These are phyloP conservation scores for Orbilia ellipsospora DNA, from an alignment of 2,329 filamentous ascomycete genomes.

Conservation along the genomic window DNA sequence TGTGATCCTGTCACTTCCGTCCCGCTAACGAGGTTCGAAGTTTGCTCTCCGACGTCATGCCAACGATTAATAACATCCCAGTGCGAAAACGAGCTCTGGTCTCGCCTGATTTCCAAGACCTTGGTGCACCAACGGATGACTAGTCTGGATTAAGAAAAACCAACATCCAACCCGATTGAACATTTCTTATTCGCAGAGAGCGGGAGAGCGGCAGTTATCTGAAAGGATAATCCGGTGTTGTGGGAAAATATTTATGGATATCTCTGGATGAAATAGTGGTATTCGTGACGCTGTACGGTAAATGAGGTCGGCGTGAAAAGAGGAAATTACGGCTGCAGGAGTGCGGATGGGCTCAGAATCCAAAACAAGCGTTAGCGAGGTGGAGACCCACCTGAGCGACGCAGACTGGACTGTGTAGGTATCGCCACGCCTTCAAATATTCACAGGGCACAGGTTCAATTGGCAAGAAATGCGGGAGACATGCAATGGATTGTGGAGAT, in stretches of 20 bases:
- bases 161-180: not conserved
- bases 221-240: not conserved
- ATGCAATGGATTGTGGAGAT: constrained; percentile 13
- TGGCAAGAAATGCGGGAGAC: constrained; percentile 17
- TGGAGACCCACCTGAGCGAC: constrained; percentile 37
- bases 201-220: constrained; percentile 1
- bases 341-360: constrained; percentile 50
- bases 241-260: too few species aligned
- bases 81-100: constrained; percentile 10
- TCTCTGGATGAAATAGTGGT: not conserved
- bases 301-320: constrained; percentile 47
- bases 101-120: constrained; percentile 20
- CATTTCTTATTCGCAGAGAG: not conserved
- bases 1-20: constrained; percentile 36
- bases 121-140: constrained; percentile 7
- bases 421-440: constrained; percentile 45
- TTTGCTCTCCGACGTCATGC: constrained; percentile 30
- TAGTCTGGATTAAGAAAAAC: constrained; percentile 8
- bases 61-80: constrained; percentile 43
- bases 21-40: constrained; percentile 33
- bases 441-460: constrained; percentile 13
- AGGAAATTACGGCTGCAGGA: constrained; percentile 54
- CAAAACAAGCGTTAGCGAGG: constrained; percentile 55
- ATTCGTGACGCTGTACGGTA: constrained; percentile 33
- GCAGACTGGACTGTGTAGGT: constrained; percentile 19